Percentiles rank a stretch among this genome's conserved stretches.
These are phyloP conservation scores for Arabidopsis hybrid DNA, from an alignment of 441 rosid species.

Conservation along the genomic window DNA sequence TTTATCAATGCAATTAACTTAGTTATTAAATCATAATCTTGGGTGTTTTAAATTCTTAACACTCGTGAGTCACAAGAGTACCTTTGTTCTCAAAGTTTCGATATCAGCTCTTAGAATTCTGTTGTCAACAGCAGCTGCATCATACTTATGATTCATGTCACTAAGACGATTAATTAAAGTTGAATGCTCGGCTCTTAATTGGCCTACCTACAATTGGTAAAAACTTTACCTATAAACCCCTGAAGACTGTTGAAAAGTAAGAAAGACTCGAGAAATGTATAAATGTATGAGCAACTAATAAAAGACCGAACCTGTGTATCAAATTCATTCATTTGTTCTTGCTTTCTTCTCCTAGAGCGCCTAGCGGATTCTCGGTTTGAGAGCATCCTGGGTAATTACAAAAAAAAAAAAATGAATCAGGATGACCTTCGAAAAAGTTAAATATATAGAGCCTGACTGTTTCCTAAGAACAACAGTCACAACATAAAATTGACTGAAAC, in stretches of 20 bases:
- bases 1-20: slow-evolving; percentile 16
- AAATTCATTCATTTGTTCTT: slow-evolving; percentile 88
- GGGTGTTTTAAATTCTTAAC: neutral
- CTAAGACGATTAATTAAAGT: slow-evolving; percentile 74
- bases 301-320: slow-evolving; percentile 75
- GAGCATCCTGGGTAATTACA: slow-evolving; percentile 64
- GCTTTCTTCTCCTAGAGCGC: slow-evolving; percentile 94
- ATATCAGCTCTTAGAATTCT: slow-evolving; percentile 95
- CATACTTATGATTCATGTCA: slow-evolving; percentile 79
- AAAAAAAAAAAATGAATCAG: neutral
- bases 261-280: neutral
- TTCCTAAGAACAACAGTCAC: neutral
- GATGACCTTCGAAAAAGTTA: neutral
- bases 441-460: neutral
- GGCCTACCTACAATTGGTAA: slow-evolving; percentile 61
- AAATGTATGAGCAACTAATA: neutral
- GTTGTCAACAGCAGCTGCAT: slow-evolving; percentile 80
- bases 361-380: slow-evolving; percentile 99
- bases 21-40: slow-evolving; percentile 2
- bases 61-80: slow-evolving; percentile 33
- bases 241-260: slow-evolving; percentile 10
- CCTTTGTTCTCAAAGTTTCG: slow-evolving; percentile 94
- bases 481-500: slow-evolving; percentile 5
- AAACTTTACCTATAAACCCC: slow-evolving; percentile 26
- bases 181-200: slow-evolving; percentile 79